A percentile compares a stretch with the other conserved stretches of the same genome.
Conservation (phyloP, 1,139 yeast species). For the Candida neerlandica region DNA sequence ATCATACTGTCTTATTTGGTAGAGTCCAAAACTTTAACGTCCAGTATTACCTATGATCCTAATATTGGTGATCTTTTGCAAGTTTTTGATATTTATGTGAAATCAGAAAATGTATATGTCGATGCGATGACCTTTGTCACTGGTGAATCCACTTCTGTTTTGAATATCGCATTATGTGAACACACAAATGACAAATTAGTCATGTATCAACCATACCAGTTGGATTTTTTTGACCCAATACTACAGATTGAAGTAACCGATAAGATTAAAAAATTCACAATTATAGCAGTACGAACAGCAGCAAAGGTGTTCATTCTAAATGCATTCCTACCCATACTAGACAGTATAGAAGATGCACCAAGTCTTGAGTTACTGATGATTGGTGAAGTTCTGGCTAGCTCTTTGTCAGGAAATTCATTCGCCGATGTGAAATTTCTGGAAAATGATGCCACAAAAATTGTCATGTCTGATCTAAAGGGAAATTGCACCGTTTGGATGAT, state of each 20-base stretch:
- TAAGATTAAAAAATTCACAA: constrained; percentile 19
- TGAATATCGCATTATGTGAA: constrained; percentile 28
- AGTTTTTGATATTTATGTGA: constrained; percentile 21
- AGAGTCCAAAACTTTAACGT: constrained; percentile 28
- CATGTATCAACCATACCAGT: constrained; percentile 24
- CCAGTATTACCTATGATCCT: constrained; percentile 42
- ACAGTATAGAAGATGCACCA: constrained; percentile 3
- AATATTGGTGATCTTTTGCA: constrained; percentile 28
- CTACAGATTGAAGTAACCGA: constrained; percentile 37
- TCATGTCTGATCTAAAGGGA: constrained; percentile 55
- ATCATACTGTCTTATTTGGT: constrained; percentile 25
- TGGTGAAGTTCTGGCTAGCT: constrained; percentile 24
- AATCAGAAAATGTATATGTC: constrained; percentile 13
- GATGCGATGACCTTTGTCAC: constrained; percentile 36
- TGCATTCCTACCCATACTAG: not conserved
- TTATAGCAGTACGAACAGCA: constrained; percentile 30
- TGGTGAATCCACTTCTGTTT: constrained; percentile 31
- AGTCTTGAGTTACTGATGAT: constrained; percentile 21
- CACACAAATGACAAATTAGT: constrained; percentile 14
- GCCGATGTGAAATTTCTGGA: constrained; percentile 52
- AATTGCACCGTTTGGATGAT: constrained; percentile 48
- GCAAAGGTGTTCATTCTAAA: constrained; percentile 27
- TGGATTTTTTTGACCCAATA: constrained; percentile 37
- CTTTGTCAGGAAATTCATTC: constrained; percentile 34
- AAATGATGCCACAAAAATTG: constrained; percentile 37